Evolutionary conservation across 352 stramenopile species (phyloP).

Genomic region (Phytophthora citricola): DNA sequence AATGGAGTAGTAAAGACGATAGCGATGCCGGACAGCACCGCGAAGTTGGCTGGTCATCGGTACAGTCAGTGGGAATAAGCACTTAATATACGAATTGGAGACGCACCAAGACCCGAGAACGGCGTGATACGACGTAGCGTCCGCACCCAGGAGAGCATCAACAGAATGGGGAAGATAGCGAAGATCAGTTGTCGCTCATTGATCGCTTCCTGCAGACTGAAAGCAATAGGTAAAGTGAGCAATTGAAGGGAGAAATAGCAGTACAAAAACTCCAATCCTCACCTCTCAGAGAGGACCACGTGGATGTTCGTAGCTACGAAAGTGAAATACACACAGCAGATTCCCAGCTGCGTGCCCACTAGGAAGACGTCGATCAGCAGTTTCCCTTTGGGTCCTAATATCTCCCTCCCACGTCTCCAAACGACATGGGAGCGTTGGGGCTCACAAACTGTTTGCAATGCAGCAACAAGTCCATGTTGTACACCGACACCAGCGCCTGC

Average conservation of each 20-base stretch:
- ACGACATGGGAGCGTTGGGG: slow-evolving; percentile 63
- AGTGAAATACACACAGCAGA: slow-evolving; percentile 88
- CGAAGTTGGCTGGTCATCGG: slow-evolving; percentile 56
- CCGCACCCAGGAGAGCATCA: slow-evolving; percentile 81
- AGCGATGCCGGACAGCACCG: slow-evolving; percentile 66
- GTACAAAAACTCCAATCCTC: not conserved
- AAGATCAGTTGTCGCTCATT: slow-evolving; percentile 84
- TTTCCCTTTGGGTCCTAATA: slow-evolving; percentile 68
- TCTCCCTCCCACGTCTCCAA: slow-evolving; percentile 73
- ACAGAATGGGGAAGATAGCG: slow-evolving; percentile 70
- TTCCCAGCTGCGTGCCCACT: slow-evolving; percentile 78
- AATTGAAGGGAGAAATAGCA: not conserved
- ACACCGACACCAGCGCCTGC: slow-evolving; percentile 75
- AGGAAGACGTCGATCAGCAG: slow-evolving; percentile 81
- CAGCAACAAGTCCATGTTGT: slow-evolving; percentile 86
- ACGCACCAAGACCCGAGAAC: slow-evolving; percentile 72
- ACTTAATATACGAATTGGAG: not conserved
- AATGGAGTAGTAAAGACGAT: slow-evolving; percentile 86
- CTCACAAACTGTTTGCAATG: slow-evolving; percentile 71
- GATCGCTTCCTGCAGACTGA: slow-evolving; percentile 59
- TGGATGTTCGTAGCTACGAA: slow-evolving; percentile 88
- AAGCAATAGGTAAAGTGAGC: slow-evolving; percentile 2
- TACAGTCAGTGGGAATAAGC: too few species aligned
- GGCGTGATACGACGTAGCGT: slow-evolving; percentile 78
- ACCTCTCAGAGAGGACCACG: slow-evolving; percentile 71